Evolutionary conservation across 768 basidiomycete genomes (phyloP), one percentile per base, ranked within the genome.

Genomic region (Lactifluus hygrophoroides): DNA sequence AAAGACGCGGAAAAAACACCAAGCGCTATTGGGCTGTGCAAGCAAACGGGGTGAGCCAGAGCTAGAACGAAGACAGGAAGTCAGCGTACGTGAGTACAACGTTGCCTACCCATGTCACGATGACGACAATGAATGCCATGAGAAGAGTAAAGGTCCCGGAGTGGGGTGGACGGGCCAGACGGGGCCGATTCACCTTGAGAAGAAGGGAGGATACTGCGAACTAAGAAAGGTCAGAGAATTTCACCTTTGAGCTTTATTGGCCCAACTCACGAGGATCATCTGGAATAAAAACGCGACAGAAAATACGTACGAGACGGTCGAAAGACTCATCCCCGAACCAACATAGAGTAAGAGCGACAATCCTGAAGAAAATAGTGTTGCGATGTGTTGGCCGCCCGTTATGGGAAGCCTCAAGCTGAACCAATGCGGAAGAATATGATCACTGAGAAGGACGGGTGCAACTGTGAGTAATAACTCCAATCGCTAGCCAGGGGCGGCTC

Each of bases 281-380:
- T 57, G 57, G n/a, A 58, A 62, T 42, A 64, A 56, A 14, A 64
- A 64, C 3, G 63, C 47, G n/a, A 64, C 45, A 3, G 63, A 64
- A 45, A 64, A 64, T 8, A 62, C 54, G 11, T 58, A 64, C n/a
- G 63, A 64, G 16, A 59, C 57, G 2, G 57, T 63, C 23, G 43
- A 50, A 17, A 64, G 51, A 42, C 51, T 64, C 61, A 64, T 55
- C 6, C 63, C 63, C 4, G 63, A 64, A 11, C 53, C 63, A n/a
- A 56, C 51, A 11, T 53, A 64, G 19, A 64, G 63, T 45, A 64
- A 19, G 21, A 64, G 54, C 7, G 63, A 58, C 3, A 62, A 21
- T 21, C 44, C 63, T 5, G 58, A 46, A 19, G 63, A 52, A 25
- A 46, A 38, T 28, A 63, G 17, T 2, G 54, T 56, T 2, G 63